Evolutionary conservation across 169 alveolate species (phyloP).

Genomic region (Toxoplasma gondii): DNA sequence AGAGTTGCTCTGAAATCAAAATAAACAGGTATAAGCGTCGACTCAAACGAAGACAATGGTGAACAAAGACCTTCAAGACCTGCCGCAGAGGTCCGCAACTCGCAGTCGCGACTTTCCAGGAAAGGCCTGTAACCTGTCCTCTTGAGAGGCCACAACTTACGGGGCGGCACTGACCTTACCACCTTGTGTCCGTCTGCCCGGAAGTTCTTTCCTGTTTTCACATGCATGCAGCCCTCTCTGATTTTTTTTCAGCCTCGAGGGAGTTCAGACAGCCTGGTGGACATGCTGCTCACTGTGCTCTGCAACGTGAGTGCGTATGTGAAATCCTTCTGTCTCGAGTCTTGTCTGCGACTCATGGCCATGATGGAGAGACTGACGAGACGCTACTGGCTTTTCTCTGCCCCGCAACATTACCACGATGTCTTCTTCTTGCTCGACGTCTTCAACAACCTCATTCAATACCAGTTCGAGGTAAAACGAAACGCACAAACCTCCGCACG

Average conservation of each 20-base stretch:
- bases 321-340: constrained; percentile 44
- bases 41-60: too few species aligned
- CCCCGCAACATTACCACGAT: constrained; percentile 52
- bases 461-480: constrained; percentile 45
- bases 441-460: constrained; percentile 59
- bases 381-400: constrained; percentile 50
- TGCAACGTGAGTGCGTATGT: constrained; percentile 60
- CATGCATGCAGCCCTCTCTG: too few species aligned
- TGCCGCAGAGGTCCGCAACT: too few species aligned
- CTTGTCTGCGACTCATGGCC: constrained; percentile 24
- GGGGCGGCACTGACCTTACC: too few species aligned
- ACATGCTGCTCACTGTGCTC: constrained; percentile 56
- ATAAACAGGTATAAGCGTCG: too few species aligned
- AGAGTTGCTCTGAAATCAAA: too few species aligned
- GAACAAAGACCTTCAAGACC: too few species aligned
- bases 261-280: constrained; percentile 25
- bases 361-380: constrained; percentile 37
- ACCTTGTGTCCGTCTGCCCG: too few species aligned
- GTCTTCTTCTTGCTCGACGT: constrained; percentile 51
- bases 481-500: neutral
- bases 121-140: too few species aligned
- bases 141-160: too few species aligned
- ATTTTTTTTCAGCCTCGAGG: constrained; percentile 24
- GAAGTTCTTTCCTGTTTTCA: neutral
- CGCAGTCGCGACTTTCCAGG: too few species aligned